Conservation (phyloP, 2,329 filamentous ascomycete species). For the Arachnopeziza araneosa region DNA sequence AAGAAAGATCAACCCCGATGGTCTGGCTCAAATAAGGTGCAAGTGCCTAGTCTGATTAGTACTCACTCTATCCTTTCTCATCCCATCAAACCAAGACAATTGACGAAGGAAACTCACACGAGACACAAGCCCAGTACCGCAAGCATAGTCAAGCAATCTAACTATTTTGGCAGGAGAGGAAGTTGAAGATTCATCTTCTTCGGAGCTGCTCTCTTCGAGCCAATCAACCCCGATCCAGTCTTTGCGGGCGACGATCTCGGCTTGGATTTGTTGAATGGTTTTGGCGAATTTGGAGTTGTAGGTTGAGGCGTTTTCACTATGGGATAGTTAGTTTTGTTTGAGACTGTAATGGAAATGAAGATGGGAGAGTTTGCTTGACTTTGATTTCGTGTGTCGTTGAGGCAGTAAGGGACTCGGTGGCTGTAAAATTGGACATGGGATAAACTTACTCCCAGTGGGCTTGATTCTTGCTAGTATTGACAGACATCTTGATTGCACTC, state of each 20-base stretch:
- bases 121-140: slow-evolving; percentile 63
- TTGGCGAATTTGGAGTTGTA: slow-evolving; percentile 55
- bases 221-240: slow-evolving; percentile 60
- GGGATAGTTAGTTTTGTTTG: neutral
- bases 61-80: neutral
- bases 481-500: slow-evolving; percentile 15
- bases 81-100: neutral
- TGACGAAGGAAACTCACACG: slow-evolving; percentile 41
- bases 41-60: slow-evolving; percentile 41
- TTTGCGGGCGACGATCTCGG: slow-evolving; percentile 46
- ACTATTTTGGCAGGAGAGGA: slow-evolving; percentile 29
- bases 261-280: slow-evolving; percentile 47
- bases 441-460: slow-evolving; percentile 36
- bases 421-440: neutral
- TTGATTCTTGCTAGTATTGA: slow-evolving; percentile 34
- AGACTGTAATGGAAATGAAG: neutral
- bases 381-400: neutral
- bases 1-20: slow-evolving; percentile 64
- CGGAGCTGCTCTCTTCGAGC: slow-evolving; percentile 26
- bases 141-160: slow-evolving; percentile 68
- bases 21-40: slow-evolving; percentile 57
- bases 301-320: slow-evolving; percentile 42
- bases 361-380: neutral
- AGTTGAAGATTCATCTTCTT: slow-evolving; percentile 18
- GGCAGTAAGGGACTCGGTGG: too few relatives aligned